These are phyloP conservation scores for Neonectria punicea DNA, from an alignment of 2,329 filamentous ascomycete species.

Conservation along the genomic window DNA sequence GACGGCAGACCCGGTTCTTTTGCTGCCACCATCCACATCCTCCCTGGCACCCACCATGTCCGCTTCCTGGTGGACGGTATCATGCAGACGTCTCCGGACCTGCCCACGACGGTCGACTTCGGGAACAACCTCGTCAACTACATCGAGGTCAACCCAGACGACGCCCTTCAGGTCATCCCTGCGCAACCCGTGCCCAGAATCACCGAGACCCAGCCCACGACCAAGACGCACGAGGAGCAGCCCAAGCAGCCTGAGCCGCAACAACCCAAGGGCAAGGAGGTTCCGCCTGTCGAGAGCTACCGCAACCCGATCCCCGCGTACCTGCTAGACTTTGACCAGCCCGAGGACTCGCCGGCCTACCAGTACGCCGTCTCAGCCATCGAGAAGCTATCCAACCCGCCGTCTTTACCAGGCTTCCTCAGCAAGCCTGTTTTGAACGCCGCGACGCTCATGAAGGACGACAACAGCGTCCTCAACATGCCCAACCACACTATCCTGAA, in stretches of 20 bases:
- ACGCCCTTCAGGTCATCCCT: slow-evolving; percentile 55
- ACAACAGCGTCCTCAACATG: slow-evolving; percentile 96
- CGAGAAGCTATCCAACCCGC: slow-evolving; percentile 83
- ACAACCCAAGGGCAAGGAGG: slow-evolving; percentile 64
- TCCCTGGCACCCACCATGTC: slow-evolving; percentile 94
- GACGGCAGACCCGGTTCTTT: slow-evolving; percentile 71
- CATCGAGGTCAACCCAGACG: slow-evolving; percentile 88
- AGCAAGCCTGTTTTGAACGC: slow-evolving; percentile 96
- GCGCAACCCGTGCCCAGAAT: slow-evolving; percentile 48
- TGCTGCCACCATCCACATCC: slow-evolving; percentile 82
- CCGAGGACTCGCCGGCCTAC: slow-evolving; percentile 80
- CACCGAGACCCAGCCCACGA: slow-evolving; percentile 35
- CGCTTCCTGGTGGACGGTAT: slow-evolving; percentile 95
- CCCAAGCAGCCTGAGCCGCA: slow-evolving; percentile 40
- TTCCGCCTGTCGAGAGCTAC: slow-evolving; percentile 69
- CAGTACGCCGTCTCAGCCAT: slow-evolving; percentile 79
- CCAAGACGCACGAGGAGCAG: slow-evolving; percentile 23
- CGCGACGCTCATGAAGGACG: slow-evolving; percentile 92
- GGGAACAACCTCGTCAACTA: slow-evolving; percentile 99
- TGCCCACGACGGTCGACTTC: slow-evolving; percentile 96
- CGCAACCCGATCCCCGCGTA: slow-evolving; percentile 83
- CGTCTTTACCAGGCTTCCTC: slow-evolving; percentile 87
- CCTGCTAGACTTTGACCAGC: slow-evolving; percentile 85
- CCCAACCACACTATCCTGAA: slow-evolving; percentile 98
- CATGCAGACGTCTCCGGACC: slow-evolving; percentile 86